Percentiles rank a stretch among this genome's conserved stretches.
These are phyloP conservation scores for Andrographis paniculata DNA, from an alignment of 305 asterid species.

Conservation along the genomic window DNA sequence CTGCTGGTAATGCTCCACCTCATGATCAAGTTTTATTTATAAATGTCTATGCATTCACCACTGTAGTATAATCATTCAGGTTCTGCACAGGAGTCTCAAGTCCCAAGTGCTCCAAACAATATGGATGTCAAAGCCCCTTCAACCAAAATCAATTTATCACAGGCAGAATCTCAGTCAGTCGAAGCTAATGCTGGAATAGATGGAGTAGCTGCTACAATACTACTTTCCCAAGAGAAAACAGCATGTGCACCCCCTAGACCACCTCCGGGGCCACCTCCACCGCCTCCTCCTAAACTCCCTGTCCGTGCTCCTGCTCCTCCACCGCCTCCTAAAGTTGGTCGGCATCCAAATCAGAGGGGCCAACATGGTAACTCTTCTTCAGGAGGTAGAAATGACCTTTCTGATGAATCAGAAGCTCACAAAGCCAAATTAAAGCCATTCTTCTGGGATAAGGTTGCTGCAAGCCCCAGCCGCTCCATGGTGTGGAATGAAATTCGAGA, in stretches of 20 bases:
- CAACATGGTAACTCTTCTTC: slow-evolving; percentile 34
- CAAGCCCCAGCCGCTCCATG: slow-evolving; percentile 84
- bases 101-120: slow-evolving; percentile 18
- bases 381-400: slow-evolving; percentile 24
- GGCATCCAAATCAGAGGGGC: slow-evolving; percentile 60
- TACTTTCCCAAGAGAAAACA: slow-evolving; percentile 66
- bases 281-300: slow-evolving; percentile 57
- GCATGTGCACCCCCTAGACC: slow-evolving; percentile 24
- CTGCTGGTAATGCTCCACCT: slow-evolving; percentile 36
- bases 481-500: slow-evolving; percentile 94
- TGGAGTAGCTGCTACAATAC: slow-evolving; percentile 28
- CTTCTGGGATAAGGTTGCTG: slow-evolving; percentile 97
- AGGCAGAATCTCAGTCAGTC: slow-evolving; percentile 21
- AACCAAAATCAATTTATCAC: slow-evolving; percentile 19
- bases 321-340: slow-evolving; percentile 62
- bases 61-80: slow-evolving; percentile 27
- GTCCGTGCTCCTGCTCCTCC: slow-evolving; percentile 67
- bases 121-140: slow-evolving; percentile 28
- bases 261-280: slow-evolving; percentile 40
- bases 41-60: neutral
- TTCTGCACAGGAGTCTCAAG: slow-evolving; percentile 30
- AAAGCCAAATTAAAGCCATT: slow-evolving; percentile 88
- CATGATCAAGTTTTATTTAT: neutral
- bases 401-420: slow-evolving; percentile 53
- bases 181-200: slow-evolving; percentile 20